Evolutionary conservation across 345 rosid species (phyloP), one percentile per base, ranked within the genome.

Genomic region (Populus deltoides): DNA sequence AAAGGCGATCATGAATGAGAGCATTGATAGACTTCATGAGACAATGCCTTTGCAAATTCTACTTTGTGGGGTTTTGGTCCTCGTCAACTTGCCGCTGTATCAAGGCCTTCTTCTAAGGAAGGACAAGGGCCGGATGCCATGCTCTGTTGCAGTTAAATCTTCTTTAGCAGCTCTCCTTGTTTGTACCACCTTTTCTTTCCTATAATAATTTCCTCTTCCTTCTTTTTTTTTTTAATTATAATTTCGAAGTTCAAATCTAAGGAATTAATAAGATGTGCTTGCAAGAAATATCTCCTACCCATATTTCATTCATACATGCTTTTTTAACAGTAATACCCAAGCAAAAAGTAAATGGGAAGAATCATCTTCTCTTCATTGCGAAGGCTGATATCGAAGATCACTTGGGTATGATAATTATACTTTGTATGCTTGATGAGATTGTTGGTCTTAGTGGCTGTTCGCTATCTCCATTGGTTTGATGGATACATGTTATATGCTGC

Each of bases 61-160:
- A 38, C 85, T 92, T 12, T 86, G 91, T 83, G 91, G 78, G 39
- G 29, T 78, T 69, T 70, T 91, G 79, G 85, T 92, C 38, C 35
- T 85, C 41, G 75, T 91, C 79, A 92, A 90, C 74, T 79, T 86
- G 87, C 97, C 97, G 45, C 45, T 91, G 70, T 91, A 91, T 51
- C 80, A 89, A 73, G 94, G 86, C 1, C 85, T 90, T 78, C 63
- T 90, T 77, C 4, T 89, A 6, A 85, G 97, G 85, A 85, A 75
- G 74, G 94, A 94, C 51, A 84, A 77, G 68, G 98, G 98, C 33
- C 89, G 81, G 82, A 76, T 90, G 90, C 94, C 94, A 22, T 55
- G 7, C 69, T 84, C 86, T 43, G 71, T 84, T 6, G 75, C 90
- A 0, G 73, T 86, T 51, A 85, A 85, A 79, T 79, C 97, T 39